Percentiles rank a stretch among this genome's conserved stretches.
phyloP scores from a whole-genome alignment of 73 alveolate species.

The Paramecium sexaurelia region DNA sequence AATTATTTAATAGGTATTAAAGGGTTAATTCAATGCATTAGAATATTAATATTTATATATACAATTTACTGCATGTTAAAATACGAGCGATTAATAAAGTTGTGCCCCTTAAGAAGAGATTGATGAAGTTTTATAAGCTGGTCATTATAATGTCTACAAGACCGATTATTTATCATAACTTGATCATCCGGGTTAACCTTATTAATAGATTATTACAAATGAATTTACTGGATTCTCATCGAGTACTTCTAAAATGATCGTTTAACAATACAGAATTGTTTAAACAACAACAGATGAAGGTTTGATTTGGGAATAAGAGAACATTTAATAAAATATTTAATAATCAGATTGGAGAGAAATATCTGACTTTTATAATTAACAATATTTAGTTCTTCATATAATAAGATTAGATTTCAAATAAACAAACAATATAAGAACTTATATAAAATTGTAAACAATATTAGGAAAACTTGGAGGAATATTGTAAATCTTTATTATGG shows the following conservation, averaged over 20 bases:
- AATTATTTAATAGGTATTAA: background rate
- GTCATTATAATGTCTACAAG: background rate
- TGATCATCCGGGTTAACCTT: background rate
- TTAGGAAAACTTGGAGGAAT: constrained; percentile 3
- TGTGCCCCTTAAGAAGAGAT: constrained; percentile 31
- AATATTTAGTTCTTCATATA: background rate
- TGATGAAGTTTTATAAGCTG: background rate
- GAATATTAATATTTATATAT: background rate
- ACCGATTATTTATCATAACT: background rate
- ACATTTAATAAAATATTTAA: background rate
- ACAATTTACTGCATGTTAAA: background rate
- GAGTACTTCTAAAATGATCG: background rate
- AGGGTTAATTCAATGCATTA: background rate
- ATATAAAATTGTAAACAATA: background rate
- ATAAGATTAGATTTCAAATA: background rate
- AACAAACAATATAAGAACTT: background rate
- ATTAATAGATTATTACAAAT: background rate
- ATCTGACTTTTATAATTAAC: background rate
- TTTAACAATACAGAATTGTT: background rate
- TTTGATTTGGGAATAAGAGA: background rate
- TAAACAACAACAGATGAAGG: background rate
- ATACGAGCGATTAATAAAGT: background rate
- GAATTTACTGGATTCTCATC: background rate
- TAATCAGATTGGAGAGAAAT: background rate
- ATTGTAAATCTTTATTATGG: background rate